These are phyloP conservation scores for Starmerella davenportii DNA, from an alignment of 805 yeast species.

Conservation along the genomic window DNA sequence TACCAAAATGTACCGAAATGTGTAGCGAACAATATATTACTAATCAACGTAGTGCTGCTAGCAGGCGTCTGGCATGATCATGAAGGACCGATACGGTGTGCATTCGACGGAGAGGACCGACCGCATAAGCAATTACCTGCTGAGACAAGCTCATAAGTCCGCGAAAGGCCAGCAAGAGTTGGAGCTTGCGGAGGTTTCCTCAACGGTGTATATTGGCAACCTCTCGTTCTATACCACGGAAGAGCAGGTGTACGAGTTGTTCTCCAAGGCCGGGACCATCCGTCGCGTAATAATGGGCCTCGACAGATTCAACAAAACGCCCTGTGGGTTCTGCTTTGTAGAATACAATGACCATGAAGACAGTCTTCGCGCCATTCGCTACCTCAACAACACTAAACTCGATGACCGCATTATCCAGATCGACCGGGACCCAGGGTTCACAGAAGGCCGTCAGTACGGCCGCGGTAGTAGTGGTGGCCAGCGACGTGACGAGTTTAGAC, in stretches of 20 bases:
- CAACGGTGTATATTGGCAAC: slow-evolving; percentile 82
- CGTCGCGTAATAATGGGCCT: slow-evolving; percentile 82
- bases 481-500: slow-evolving; percentile 47
- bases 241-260: slow-evolving; percentile 79
- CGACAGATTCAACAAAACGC: slow-evolving; percentile 76
- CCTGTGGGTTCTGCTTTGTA: slow-evolving; percentile 93
- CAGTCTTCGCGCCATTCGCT: slow-evolving; percentile 69
- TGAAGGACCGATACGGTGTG: slow-evolving; percentile 5
- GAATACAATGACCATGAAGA: slow-evolving; percentile 51
- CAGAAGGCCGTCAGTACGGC: slow-evolving; percentile 90
- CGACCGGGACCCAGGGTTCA: slow-evolving; percentile 90
- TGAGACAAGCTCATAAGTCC: slow-evolving; percentile 22
- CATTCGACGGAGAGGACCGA: slow-evolving; percentile 25
- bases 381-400: slow-evolving; percentile 59
- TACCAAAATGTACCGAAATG: no score
- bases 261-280: slow-evolving; percentile 57
- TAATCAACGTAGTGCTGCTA: no score
- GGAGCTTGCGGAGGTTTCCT: slow-evolving; percentile 43
- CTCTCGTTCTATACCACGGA: slow-evolving; percentile 81
- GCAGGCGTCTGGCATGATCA: no score
- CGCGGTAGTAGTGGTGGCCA: slow-evolving; percentile 90
- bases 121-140: slow-evolving; percentile 21
- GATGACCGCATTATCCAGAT: slow-evolving; percentile 70
- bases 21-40: no score
- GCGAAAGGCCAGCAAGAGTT: slow-evolving; percentile 33